A percentile compares a stretch with the other conserved stretches of the same genome.
phyloP scores from a whole-genome alignment of 208 protist species.

The Tetramitus jugosus region DNA sequence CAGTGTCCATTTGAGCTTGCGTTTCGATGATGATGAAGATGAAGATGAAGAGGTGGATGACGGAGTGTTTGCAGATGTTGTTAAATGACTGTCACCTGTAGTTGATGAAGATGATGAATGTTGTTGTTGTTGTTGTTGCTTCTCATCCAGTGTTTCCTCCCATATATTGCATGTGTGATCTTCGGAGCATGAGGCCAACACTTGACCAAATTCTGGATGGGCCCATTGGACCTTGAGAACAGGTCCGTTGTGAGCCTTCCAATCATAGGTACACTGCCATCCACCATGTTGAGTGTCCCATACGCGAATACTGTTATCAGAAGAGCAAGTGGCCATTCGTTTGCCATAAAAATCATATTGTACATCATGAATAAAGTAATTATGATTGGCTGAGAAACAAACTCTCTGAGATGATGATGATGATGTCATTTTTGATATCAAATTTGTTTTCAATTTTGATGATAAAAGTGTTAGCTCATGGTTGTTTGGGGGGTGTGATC shows the following conservation, averaged over 20 bases:
- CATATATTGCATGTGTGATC: slow-evolving; percentile 63
- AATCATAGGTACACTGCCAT: slow-evolving; percentile 33
- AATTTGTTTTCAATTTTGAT: too few relatives aligned
- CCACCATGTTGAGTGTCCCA: slow-evolving; percentile 43
- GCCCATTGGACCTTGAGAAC: slow-evolving; percentile 67
- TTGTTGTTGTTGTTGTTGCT: too few relatives aligned
- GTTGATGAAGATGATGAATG: not conserved
- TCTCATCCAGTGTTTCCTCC: slow-evolving; percentile 47
- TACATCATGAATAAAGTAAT: slow-evolving; percentile 59
- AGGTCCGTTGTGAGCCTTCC: slow-evolving; percentile 60
- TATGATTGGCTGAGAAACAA: slow-evolving; percentile 39
- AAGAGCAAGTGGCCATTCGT: slow-evolving; percentile 58
- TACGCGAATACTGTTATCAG: slow-evolving; percentile 58
- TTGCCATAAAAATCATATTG: slow-evolving; percentile 61
- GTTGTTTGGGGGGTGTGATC: too few relatives aligned
- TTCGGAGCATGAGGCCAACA: slow-evolving; percentile 63
- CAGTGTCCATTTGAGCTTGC: slow-evolving; percentile 33
- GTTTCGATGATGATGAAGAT: not conserved
- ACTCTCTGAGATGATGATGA: too few relatives aligned
- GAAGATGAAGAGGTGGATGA: not conserved
- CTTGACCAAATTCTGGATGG: slow-evolving; percentile 70
- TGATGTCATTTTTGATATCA: too few relatives aligned
- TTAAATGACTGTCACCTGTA: not conserved
- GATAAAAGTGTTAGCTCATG: too few relatives aligned
- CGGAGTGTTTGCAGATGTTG: not conserved